Conservation (phyloP, 352 stramenopile genomes). For the Proteromonas lacertae region DNA sequence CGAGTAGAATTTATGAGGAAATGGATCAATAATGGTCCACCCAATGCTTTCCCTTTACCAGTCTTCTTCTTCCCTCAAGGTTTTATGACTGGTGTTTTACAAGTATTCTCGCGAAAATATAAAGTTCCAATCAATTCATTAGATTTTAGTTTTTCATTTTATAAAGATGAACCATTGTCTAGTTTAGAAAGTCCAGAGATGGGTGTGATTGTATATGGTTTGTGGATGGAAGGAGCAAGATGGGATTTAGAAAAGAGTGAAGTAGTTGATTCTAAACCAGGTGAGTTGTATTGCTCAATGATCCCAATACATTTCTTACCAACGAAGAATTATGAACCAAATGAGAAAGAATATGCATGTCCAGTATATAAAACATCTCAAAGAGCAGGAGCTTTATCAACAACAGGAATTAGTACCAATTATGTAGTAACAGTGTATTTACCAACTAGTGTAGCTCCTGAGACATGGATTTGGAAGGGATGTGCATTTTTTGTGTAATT, state of each 20-base stretch:
- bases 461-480: slow-evolving; percentile 59
- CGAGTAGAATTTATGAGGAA: slow-evolving; percentile 52
- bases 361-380: too few relatives aligned
- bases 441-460: slow-evolving; percentile 21
- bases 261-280: slow-evolving; percentile 34
- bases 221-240: slow-evolving; percentile 25
- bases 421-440: slow-evolving; percentile 60
- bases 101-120: slow-evolving; percentile 72
- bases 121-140: slow-evolving; percentile 55
- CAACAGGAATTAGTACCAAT: slow-evolving; percentile 64
- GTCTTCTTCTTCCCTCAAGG: slow-evolving; percentile 48
- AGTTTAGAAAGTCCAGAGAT: slow-evolving; percentile 26
- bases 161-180: slow-evolving; percentile 21
- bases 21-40: slow-evolving; percentile 56
- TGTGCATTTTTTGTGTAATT: slow-evolving; percentile 52
- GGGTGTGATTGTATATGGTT: slow-evolving; percentile 52
- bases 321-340: slow-evolving; percentile 24
- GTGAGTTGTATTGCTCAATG: slow-evolving; percentile 59
- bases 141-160: slow-evolving; percentile 31
- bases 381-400: slow-evolving; percentile 46
- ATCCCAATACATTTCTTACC: slow-evolving; percentile 50
- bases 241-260: slow-evolving; percentile 26
- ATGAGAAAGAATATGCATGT: slow-evolving; percentile 32
- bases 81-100: slow-evolving; percentile 70
- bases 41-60: slow-evolving; percentile 41